Conservation (phyloP, 148 eudicot genomes). For the Rhododendron ovatum region DNA sequence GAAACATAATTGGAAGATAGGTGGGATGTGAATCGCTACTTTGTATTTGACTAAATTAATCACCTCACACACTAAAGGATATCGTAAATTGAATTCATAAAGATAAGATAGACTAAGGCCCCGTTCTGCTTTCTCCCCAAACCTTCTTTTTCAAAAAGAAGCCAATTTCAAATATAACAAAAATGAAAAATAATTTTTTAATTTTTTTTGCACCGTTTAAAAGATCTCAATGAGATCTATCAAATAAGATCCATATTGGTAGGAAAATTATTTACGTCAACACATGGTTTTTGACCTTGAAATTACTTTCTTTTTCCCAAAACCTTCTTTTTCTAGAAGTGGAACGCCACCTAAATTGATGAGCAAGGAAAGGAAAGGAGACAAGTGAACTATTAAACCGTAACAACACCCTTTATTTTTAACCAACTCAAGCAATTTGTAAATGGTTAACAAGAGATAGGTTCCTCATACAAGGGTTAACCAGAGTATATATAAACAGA, state of each 20-base stretch:
- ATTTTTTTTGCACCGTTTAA: too few species aligned
- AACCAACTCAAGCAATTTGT: neutral
- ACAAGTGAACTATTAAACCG: neutral
- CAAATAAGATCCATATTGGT: too few species aligned
- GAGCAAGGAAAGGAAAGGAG: neutral
- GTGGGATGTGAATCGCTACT: neutral
- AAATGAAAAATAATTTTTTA: too few species aligned
- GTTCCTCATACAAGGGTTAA: neutral
- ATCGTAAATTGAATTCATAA: neutral
- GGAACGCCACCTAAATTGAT: neutral
- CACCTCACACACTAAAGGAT: neutral
- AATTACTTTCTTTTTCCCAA: too few species aligned
- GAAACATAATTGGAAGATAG: neutral
- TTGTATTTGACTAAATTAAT: neutral
- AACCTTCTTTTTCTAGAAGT: too few species aligned
- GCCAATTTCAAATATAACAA: too few species aligned
- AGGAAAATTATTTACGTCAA: too few species aligned
- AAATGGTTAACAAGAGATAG: neutral
- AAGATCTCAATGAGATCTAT: too few species aligned
- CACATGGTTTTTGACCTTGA: too few species aligned
- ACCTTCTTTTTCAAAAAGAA: too few species aligned
- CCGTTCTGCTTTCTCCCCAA: too few species aligned
- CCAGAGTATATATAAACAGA: slow-evolving; percentile 6
- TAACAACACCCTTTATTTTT: neutral
- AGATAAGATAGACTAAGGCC: neutral